Conservation (phyloP, 164 flowering plant species). For the Cinnamomum micranthum region DNA sequence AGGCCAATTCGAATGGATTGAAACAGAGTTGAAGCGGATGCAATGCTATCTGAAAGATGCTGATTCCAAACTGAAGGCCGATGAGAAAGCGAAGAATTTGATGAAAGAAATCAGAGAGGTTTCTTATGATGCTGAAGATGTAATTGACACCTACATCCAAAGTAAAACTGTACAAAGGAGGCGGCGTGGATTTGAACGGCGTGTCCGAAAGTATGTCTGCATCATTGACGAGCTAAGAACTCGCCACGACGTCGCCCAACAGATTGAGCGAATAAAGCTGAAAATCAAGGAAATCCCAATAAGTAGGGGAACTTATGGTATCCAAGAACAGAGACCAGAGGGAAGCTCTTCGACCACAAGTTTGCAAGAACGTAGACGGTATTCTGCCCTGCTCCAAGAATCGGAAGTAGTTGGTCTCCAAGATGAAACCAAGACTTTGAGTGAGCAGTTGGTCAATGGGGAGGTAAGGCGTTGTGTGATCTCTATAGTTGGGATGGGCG, state of each 20-base stretch:
- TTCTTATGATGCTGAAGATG: not conserved
- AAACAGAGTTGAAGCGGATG: not conserved
- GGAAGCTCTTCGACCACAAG: not conserved
- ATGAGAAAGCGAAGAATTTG: not conserved
- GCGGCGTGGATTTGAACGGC: not conserved
- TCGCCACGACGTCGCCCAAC: not conserved
- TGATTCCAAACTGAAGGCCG: not conserved
- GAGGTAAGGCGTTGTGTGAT: not conserved
- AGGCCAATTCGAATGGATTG: not conserved
- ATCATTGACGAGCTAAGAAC: no score
- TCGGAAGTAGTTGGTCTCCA: no score
- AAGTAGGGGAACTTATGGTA: not conserved
- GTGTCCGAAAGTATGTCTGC: not conserved
- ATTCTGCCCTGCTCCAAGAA: not conserved
- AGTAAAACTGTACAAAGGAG: not conserved
- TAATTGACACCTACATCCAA: not conserved
- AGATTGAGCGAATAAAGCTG: not conserved
- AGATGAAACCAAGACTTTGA: not conserved
- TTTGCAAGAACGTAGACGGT: not conserved
- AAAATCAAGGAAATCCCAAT: not conserved
- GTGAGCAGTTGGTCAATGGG: not conserved
- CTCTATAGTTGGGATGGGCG: no score
- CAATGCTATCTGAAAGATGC: not conserved
- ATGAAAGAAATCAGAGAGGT: not conserved
- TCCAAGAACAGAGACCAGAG: not conserved